These are phyloP conservation scores for Vicia sativa DNA, from an alignment of 306 rosid genomes.

Conservation along the genomic window DNA sequence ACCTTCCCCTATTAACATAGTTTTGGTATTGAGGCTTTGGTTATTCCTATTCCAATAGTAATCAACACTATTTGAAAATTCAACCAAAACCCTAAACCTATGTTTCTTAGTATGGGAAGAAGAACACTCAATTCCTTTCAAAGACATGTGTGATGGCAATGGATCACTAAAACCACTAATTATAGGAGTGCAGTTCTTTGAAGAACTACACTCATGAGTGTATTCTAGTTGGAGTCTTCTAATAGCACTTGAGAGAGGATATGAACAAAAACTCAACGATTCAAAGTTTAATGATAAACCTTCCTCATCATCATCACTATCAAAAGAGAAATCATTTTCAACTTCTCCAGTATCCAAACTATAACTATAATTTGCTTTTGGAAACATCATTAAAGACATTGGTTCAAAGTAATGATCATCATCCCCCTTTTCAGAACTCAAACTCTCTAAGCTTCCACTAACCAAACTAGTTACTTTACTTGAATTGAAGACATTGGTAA, in stretches of 20 bases:
- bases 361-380: slow-evolving; percentile 44
- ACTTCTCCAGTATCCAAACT: slow-evolving; percentile 41
- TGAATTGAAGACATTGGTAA: slow-evolving; percentile 46
- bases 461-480: slow-evolving; percentile 44
- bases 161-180: slow-evolving; percentile 33
- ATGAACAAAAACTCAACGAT: slow-evolving; percentile 44
- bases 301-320: slow-evolving; percentile 19
- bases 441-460: slow-evolving; percentile 60
- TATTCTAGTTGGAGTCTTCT: slow-evolving; percentile 45
- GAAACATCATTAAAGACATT: slow-evolving; percentile 51
- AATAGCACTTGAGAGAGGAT: slow-evolving; percentile 7
- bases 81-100: slow-evolving; percentile 45
- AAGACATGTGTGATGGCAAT: slow-evolving; percentile 41
- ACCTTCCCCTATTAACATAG: slow-evolving; percentile 57
- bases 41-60: slow-evolving; percentile 6
- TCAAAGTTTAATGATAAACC: slow-evolving; percentile 33
- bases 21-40: slow-evolving; percentile 42
- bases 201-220: slow-evolving; percentile 46
- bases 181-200: slow-evolving; percentile 51
- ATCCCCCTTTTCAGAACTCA: slow-evolving; percentile 40
- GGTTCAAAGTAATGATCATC: slow-evolving; percentile 40
- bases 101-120: not conserved
- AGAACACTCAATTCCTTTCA: slow-evolving; percentile 44
- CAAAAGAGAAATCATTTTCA: slow-evolving; percentile 16
- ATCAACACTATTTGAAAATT: slow-evolving; percentile 26